Evolutionary conservation across 179 eudicot genomes (phyloP).

Genomic region (Sideroxylon spinosum): DNA sequence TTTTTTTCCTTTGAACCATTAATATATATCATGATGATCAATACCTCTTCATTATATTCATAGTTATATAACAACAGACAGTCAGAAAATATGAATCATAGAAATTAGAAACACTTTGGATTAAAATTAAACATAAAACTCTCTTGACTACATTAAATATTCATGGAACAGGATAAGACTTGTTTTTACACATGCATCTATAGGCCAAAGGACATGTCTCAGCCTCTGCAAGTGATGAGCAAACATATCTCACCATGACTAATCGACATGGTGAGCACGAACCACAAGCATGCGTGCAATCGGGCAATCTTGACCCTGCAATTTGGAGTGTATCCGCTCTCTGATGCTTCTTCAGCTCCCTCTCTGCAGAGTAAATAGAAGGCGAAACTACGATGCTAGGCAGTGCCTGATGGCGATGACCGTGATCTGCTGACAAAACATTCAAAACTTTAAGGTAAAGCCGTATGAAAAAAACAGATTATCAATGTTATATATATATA

Average conservation of each 20-base stretch:
- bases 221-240: constrained; percentile 43
- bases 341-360: constrained; percentile 17
- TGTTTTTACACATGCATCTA: constrained; percentile 79
- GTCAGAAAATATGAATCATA: neutral
- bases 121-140: neutral
- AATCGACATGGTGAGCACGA: constrained; percentile 61
- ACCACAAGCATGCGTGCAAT: constrained; percentile 63
- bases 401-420: constrained; percentile 15
- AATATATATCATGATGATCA: too few relatives aligned
- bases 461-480: neutral
- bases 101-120: constrained; percentile 10
- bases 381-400: constrained; percentile 2
- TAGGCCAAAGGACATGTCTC: constrained; percentile 86
- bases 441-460: neutral
- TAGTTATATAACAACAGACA: neutral
- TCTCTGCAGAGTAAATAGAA: neutral
- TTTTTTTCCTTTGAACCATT: too few relatives aligned
- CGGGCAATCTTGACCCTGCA: constrained; percentile 63
- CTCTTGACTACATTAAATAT: neutral
- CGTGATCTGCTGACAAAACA: constrained; percentile 7
- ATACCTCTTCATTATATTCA: too few relatives aligned
- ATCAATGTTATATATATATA: neutral
- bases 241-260: constrained; percentile 58
- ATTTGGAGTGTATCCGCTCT: constrained; percentile 29
- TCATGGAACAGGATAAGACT: constrained; percentile 75